Conservation (phyloP, 257 asterid genomes). For the Craterostigma plantagineum region DNA sequence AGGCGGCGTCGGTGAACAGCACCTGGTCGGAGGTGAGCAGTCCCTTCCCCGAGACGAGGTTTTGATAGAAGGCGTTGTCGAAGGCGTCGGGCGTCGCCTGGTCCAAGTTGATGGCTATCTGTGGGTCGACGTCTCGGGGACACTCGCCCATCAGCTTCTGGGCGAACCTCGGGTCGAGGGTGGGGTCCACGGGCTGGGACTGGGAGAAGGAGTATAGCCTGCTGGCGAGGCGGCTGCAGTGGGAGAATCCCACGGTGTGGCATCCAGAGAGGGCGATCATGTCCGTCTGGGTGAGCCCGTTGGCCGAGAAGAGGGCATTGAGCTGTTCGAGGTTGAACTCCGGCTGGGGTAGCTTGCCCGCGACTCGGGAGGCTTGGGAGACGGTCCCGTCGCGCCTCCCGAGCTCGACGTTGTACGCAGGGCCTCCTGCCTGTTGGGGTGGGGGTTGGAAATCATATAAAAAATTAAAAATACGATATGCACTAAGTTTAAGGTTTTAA, state of each 20-base stretch:
- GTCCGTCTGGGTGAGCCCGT: slow-evolving; percentile 33
- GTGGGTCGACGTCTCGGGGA: slow-evolving; percentile 35
- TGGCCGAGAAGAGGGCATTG: slow-evolving; percentile 22
- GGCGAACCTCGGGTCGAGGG: slow-evolving; percentile 37
- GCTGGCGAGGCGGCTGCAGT: slow-evolving; percentile 47
- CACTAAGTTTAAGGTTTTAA: no score
- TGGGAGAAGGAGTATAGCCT: slow-evolving; percentile 38
- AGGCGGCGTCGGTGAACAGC: slow-evolving; percentile 30
- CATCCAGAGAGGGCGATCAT: slow-evolving; percentile 57
- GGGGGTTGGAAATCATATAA: no score
- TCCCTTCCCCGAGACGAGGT: slow-evolving; percentile 48
- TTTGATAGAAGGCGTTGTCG: slow-evolving; percentile 44
- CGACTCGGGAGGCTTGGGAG: slow-evolving; percentile 37
- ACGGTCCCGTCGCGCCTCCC: slow-evolving; percentile 59
- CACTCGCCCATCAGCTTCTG: slow-evolving; percentile 36
- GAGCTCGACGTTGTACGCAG: slow-evolving; percentile 34
- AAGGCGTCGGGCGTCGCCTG: slow-evolving; percentile 36
- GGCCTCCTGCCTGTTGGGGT: slow-evolving; percentile 45
- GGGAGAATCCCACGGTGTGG: slow-evolving; percentile 65
- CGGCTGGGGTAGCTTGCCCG: slow-evolving; percentile 47
- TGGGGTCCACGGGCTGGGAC: slow-evolving; percentile 37
- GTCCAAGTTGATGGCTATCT: slow-evolving; percentile 34
- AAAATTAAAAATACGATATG: no score
- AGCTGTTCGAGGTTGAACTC: slow-evolving; percentile 22
- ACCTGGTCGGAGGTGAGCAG: slow-evolving; percentile 61